Evolutionary conservation across 225 moss, liverwort and hornwort species (phyloP).

Genomic region (Ulota crispa): DNA sequence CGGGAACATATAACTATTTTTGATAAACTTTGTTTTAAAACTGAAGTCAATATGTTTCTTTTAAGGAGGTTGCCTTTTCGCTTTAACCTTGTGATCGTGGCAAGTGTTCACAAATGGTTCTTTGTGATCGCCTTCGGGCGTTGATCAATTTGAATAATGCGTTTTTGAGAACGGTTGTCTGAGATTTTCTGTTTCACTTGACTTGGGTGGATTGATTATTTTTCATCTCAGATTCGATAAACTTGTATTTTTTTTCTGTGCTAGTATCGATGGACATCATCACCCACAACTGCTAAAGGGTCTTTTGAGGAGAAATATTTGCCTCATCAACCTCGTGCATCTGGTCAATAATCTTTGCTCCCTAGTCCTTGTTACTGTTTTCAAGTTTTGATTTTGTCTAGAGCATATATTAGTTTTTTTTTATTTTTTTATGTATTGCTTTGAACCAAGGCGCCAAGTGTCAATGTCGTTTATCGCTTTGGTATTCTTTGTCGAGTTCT

Average conservation of each 20-base stretch:
- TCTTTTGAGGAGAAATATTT: constrained; percentile 92
- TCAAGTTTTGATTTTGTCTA: not conserved
- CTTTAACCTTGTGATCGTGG: constrained; percentile 4
- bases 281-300: constrained; percentile 52
- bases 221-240: not conserved
- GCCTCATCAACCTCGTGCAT: constrained; percentile 70
- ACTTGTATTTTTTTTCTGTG: constrained; percentile 5
- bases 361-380: not conserved
- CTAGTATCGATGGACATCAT: constrained; percentile 88
- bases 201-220: not conserved
- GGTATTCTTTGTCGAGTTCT: not conserved
- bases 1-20: not conserved
- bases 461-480: not conserved
- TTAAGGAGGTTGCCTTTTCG: not conserved
- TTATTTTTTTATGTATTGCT: not conserved
- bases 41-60: not conserved
- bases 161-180: constrained; percentile 8
- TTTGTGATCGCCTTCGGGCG: not conserved
- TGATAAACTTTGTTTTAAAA: not conserved
- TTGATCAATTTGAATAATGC: not conserved
- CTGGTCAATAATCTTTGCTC: constrained; percentile 41
- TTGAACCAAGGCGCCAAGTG: not conserved
- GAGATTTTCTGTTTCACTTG: not conserved
- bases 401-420: not conserved
- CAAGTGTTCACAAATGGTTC: not conserved